A percentile compares a stretch with the other conserved stretches of the same genome.
Evolutionary conservation across 176 grass and related monocot species (phyloP).

Genomic region (Cymbopogon citratus): DNA sequence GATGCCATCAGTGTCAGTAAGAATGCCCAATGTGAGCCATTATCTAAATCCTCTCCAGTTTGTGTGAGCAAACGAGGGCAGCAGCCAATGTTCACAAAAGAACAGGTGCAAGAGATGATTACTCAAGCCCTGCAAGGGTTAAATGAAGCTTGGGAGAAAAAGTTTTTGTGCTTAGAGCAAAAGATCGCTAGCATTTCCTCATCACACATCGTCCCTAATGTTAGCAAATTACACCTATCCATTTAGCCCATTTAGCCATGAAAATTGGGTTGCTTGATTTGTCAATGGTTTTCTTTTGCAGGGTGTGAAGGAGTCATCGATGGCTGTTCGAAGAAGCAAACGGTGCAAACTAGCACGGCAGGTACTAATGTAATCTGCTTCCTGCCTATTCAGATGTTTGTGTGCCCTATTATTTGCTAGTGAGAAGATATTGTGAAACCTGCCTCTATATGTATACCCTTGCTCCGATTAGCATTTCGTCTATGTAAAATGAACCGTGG

Average conservation of each 20-base stretch:
- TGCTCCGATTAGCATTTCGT: not conserved
- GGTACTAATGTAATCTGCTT: slow-evolving; percentile 20
- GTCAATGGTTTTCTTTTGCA: not conserved
- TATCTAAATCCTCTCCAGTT: slow-evolving; percentile 21
- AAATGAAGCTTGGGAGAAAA: slow-evolving; percentile 47
- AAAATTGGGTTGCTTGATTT: not conserved
- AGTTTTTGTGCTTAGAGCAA: slow-evolving; percentile 32
- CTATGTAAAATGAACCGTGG: not conserved
- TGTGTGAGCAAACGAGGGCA: slow-evolving; percentile 23
- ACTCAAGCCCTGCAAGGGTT: slow-evolving; percentile 37
- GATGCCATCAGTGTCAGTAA: not conserved
- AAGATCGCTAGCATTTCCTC: slow-evolving; percentile 22
- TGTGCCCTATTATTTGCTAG: not conserved
- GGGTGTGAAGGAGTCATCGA: not conserved
- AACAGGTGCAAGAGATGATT: slow-evolving; percentile 50
- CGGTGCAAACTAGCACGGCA: slow-evolving; percentile 4
- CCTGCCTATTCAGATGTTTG: not conserved
- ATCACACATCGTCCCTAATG: not conserved
- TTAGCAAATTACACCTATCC: slow-evolving; percentile 2
- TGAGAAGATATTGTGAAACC: not conserved
- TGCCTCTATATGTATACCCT: not conserved
- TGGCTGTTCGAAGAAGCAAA: not conserved
- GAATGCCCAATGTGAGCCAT: slow-evolving; percentile 11
- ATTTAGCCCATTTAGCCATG: not conserved
- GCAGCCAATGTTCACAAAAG: slow-evolving; percentile 27